Evolutionary conservation across 2,329 filamentous ascomycete species (phyloP).

Genomic region (Aspergillus fijiensis): DNA sequence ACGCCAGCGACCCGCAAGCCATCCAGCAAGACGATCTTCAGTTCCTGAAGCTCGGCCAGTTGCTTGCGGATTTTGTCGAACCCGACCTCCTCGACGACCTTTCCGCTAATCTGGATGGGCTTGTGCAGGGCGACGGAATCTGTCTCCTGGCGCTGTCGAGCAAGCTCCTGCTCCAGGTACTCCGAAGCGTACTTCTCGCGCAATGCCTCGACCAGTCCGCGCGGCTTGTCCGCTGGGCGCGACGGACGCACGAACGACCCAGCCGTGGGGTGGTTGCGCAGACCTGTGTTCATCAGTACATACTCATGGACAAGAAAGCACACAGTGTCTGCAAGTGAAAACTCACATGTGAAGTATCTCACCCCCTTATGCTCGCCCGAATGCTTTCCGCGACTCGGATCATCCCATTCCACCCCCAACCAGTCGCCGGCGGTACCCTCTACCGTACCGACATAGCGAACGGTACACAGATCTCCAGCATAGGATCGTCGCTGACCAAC

Average conservation of each 20-base stretch:
- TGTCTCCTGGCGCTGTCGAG: conserved; percentile 5
- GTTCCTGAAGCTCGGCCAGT: conserved; percentile 72
- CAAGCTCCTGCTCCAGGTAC: conserved; percentile 34
- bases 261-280: conserved; percentile 63
- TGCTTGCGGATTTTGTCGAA: conserved; percentile 88
- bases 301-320: no score
- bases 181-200: conserved; percentile 79
- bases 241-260: conserved; percentile 85
- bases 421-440: conserved; percentile 74
- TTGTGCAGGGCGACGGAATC: conserved; percentile 36
- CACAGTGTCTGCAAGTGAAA: no score
- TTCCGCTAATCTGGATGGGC: conserved; percentile 71
- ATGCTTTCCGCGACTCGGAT: conserved; percentile 82
- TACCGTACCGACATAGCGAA: conserved; percentile 78
- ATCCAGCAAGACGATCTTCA: conserved; percentile 81
- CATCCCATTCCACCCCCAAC: conserved; percentile 98
- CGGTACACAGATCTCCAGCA: conserved; percentile 73
- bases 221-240: conserved; percentile 65
- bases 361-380: conserved; percentile 76
- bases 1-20: conserved; percentile 61
- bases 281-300: conserved; percentile 47
- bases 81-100: conserved; percentile 88
- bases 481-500: conserved; percentile 73
- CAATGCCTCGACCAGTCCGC: conserved; percentile 76
- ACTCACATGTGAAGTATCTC: conserved; percentile 77